Evolutionary conservation across 805 yeast genomes (phyloP).

Genomic region (Metschnikowia cubensis): DNA sequence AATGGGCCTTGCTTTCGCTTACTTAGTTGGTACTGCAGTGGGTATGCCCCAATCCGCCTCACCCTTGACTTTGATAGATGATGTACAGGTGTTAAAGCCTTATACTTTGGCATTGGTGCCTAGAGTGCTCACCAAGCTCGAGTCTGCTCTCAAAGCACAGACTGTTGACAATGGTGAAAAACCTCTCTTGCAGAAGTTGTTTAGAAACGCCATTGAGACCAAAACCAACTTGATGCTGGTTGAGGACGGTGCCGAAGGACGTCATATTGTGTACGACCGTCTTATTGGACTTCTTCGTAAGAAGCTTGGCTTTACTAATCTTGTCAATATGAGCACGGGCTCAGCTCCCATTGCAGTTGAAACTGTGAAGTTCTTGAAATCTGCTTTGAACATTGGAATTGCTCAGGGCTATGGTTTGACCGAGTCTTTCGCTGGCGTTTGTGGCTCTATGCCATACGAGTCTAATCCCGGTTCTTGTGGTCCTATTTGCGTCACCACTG

Average conservation of each 20-base stretch:
- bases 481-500: constrained; percentile 17
- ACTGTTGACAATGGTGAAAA: constrained; percentile 30
- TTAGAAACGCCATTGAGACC: constrained; percentile 26
- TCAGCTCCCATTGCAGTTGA: constrained; percentile 24
- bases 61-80: constrained; percentile 53
- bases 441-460: constrained; percentile 17
- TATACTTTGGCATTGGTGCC: constrained; percentile 56
- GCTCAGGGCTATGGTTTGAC: constrained; percentile 37
- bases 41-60: constrained; percentile 35
- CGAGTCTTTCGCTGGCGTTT: constrained; percentile 26
- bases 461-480: constrained; percentile 25
- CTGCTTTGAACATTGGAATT: constrained; percentile 23
- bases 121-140: constrained; percentile 56
- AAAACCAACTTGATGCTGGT: constrained; percentile 33
- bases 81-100: constrained; percentile 53
- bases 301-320: constrained; percentile 32
- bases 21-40: constrained; percentile 18
- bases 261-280: constrained; percentile 32
- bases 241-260: constrained; percentile 36
- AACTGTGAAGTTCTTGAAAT: constrained; percentile 22
- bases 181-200: constrained; percentile 27
- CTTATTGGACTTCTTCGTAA: constrained; percentile 26
- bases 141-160: constrained; percentile 31
- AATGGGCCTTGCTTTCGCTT: constrained; percentile 13
- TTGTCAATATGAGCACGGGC: constrained; percentile 23